Conservation (phyloP, 192 early-diverging fungal species). For the Lunasporangiospora selenospora region DNA sequence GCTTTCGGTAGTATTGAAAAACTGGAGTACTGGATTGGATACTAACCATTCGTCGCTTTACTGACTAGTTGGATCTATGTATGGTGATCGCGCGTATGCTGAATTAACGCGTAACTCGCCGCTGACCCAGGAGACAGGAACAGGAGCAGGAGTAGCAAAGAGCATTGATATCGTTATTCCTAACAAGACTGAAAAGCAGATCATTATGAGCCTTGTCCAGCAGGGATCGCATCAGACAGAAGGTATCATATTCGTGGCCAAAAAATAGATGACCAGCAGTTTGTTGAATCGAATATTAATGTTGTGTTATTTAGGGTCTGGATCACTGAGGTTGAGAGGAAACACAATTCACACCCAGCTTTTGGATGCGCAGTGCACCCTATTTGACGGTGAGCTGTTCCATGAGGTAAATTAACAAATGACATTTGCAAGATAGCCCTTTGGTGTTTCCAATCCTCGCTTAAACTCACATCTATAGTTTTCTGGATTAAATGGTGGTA, state of each 20-base stretch:
- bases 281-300: too few species aligned
- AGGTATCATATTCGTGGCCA: conserved; percentile 3
- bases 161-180: conserved; percentile 31
- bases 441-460: neutral
- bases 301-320: neutral
- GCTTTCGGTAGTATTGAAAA: too few species aligned
- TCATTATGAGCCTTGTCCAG: conserved; percentile 33
- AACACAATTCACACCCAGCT: conserved; percentile 41
- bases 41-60: too few species aligned
- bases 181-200: conserved; percentile 26
- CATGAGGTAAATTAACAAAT: conserved; percentile 39
- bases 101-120: conserved; percentile 21
- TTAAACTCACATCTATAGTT: neutral
- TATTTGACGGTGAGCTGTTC: conserved; percentile 58
- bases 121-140: neutral
- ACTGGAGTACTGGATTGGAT: too few species aligned
- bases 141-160: neutral
- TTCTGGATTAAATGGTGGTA: neutral
- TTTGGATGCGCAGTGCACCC: conserved; percentile 48
- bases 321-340: neutral
- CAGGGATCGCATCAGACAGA: conserved; percentile 12
- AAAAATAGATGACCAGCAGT: too few species aligned
- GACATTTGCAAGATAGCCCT: too few species aligned
- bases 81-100: conserved; percentile 26
- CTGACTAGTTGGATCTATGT: conserved; percentile 42